Base-by-base conservation (phyloP, 345 rosid species). In the Fremontodendron californicum region DNA sequence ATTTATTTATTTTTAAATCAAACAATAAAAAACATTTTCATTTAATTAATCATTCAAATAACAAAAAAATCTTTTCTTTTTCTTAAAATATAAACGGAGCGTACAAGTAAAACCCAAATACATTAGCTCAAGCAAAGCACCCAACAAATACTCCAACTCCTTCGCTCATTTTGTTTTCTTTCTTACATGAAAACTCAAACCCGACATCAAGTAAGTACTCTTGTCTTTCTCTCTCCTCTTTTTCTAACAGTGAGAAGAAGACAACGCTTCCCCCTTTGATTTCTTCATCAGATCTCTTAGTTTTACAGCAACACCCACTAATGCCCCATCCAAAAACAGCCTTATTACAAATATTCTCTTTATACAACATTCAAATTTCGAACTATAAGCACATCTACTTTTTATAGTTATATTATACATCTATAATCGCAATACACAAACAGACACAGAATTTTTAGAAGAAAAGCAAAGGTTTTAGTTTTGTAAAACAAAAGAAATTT, bases 261-360 rank as follows among this genome's bases (percentile, higher is more conserved):
- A 81, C 88, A 78, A 79, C 52, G 1, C 23, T 68, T 70, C 39
- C 10, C 10, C 25, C 76, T 57, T 80, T 21, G 79, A 33, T 66
- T 75, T 75, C 71, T 69, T 75, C 86, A 46, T 57, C 81, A 85
- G 82, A 80, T 77, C 81, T 25, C 79, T 63, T 31, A 60, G 8
- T 75, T 60, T 35, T 25, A 65, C 70, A 65, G 70, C 70, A 65
- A 65, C 70, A 65, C 70, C 70, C 29, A n/a, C 29, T 65, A 39
- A 65, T 39, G 16, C 15, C 49, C 48, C 46, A 1, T 57, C 31
- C 0, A 18, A 21, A 23, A 0, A 55, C 61, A 55, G 12, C 31
- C 61, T 31, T 58, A 1, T 29, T 9, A n/a, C 4, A n/a, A 39
- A 9, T 10, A 65, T 37, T 64, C 70, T 16, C 23, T 65, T 65